phyloP scores from a whole-genome alignment of 495 filamentous ascomycete species.

The Daldinia vernicosa region DNA sequence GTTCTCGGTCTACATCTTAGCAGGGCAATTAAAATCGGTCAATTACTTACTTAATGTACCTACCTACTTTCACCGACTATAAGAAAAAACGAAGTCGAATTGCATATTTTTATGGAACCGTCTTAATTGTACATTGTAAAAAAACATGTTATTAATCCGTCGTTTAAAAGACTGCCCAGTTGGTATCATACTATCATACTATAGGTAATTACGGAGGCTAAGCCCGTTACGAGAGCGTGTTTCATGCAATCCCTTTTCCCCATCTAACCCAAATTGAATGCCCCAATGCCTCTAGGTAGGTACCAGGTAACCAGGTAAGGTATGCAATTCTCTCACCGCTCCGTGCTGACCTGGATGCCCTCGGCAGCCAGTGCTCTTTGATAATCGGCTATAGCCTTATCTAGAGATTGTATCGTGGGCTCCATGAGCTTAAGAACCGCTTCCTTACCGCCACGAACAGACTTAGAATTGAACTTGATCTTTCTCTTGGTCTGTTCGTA shows the following conservation, averaged over 20 bases:
- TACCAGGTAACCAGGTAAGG: too few relatives aligned
- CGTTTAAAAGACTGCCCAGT: slow-evolving; percentile 1
- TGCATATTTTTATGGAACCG: slow-evolving; percentile 2
- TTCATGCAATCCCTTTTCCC: slow-evolving; percentile 8
- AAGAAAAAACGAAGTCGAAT: not conserved
- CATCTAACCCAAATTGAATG: slow-evolving; percentile 16
- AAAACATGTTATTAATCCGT: slow-evolving; percentile 9
- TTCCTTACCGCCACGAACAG: slow-evolving; percentile 75
- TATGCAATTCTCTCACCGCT: slow-evolving; percentile 31
- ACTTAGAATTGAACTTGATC: slow-evolving; percentile 68
- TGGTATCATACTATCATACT: slow-evolving; percentile 32
- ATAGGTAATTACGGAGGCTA: slow-evolving; percentile 6
- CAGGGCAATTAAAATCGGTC: not conserved
- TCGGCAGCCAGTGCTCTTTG: slow-evolving; percentile 68
- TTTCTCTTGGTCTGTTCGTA: slow-evolving; percentile 75
- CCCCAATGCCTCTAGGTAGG: slow-evolving; percentile 21
- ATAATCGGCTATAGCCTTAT: slow-evolving; percentile 71
- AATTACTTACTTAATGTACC: not conserved
- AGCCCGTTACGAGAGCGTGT: not conserved
- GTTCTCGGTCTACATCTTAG: not conserved
- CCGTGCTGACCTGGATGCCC: slow-evolving; percentile 52
- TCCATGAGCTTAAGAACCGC: slow-evolving; percentile 78
- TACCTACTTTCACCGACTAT: slow-evolving; percentile 2
- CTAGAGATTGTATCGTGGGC: slow-evolving; percentile 72
- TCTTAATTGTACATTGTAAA: not conserved